phyloP scores from a whole-genome alignment of 257 asterid genomes.

The Capsicum baccatum region DNA sequence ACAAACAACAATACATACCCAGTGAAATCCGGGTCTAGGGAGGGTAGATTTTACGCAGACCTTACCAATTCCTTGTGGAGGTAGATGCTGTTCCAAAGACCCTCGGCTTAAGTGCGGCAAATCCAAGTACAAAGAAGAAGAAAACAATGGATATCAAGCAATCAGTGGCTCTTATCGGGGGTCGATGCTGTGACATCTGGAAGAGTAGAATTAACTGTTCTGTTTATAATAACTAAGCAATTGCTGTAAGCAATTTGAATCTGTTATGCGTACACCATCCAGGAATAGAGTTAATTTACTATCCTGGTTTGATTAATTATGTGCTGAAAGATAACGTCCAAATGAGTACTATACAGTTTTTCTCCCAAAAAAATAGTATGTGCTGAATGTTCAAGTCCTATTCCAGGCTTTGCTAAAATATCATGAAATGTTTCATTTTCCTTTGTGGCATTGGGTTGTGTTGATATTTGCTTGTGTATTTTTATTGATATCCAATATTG shows the following conservation, averaged over 20 bases:
- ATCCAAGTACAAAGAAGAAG: too few relatives aligned
- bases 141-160: neutral
- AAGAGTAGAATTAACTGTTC: neutral
- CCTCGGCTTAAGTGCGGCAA: too few relatives aligned
- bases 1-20: neutral
- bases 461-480: neutral
- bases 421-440: constrained; percentile 14
- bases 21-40: too few relatives aligned
- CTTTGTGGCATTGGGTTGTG: neutral
- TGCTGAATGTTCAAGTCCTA: neutral
- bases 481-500: constrained; percentile 24
- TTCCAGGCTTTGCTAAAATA: neutral
- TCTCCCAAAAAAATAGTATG: neutral
- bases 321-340: neutral
- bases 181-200: constrained; percentile 4
- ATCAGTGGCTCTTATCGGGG: neutral
- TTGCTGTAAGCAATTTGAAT: neutral
- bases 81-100: too few relatives aligned
- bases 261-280: neutral
- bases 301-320: constrained; percentile 3
- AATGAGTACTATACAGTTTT: neutral
- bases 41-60: too few relatives aligned
- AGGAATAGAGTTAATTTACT: neutral
- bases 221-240: neutral
- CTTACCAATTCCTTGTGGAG: too few relatives aligned